Conservation (phyloP, 2,329 filamentous ascomycete genomes). For the Cercospora brassicicola region DNA sequence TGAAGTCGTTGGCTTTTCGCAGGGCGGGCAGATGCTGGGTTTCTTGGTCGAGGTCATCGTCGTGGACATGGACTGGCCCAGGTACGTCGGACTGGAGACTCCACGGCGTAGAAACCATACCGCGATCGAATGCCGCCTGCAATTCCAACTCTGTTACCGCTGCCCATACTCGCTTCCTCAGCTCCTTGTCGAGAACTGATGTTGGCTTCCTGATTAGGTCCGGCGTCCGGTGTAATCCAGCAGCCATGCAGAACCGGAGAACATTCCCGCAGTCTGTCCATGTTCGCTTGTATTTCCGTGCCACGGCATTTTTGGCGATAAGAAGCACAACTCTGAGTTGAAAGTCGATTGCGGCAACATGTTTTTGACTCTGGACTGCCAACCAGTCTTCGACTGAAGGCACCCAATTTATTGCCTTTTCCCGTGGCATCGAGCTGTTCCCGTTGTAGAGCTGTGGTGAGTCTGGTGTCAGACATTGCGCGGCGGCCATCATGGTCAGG, state of each 20-base stretch:
- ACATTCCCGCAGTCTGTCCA: constrained; percentile 55
- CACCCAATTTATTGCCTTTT: constrained; percentile 43
- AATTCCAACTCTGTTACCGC: constrained; percentile 59
- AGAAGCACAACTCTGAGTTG: constrained; percentile 55
- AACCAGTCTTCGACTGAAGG: constrained; percentile 47
- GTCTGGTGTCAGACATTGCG: constrained; percentile 37
- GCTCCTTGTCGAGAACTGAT: constrained; percentile 51
- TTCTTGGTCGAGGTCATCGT: constrained; percentile 47
- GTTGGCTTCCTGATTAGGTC: constrained; percentile 41
- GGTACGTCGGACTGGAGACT: constrained; percentile 52
- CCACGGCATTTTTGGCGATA: constrained; percentile 53
- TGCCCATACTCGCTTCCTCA: constrained; percentile 58
- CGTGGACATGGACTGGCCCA: constrained; percentile 53
- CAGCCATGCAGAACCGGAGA: constrained; percentile 54
- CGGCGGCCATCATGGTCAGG: constrained; percentile 44
- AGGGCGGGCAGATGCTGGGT: constrained; percentile 28
- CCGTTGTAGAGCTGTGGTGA: constrained; percentile 43
- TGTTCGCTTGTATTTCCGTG: constrained; percentile 55
- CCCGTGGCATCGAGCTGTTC: constrained; percentile 46
- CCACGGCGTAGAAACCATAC: constrained; percentile 50
- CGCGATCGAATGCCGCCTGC: constrained; percentile 56
- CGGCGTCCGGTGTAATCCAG: constrained; percentile 56
- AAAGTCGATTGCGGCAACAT: constrained; percentile 52
- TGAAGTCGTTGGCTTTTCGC: constrained; percentile 30
- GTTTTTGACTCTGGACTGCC: constrained; percentile 52